Conservation (phyloP, 306 rosid genomes). For the Datisca glomerata region DNA sequence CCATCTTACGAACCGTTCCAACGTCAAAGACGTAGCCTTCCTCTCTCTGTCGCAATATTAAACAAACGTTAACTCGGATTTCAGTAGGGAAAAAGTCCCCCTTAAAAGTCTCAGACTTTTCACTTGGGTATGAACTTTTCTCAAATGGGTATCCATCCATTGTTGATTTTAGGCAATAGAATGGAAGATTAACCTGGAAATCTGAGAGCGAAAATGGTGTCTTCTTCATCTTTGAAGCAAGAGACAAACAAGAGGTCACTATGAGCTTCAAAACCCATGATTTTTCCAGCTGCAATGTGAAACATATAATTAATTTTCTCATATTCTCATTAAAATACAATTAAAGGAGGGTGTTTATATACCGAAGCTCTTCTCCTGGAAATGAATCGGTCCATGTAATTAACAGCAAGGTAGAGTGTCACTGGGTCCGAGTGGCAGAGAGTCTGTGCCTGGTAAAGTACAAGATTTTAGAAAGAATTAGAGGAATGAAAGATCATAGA, state of each 20-base stretch:
- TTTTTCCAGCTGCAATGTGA: slow-evolving; percentile 32
- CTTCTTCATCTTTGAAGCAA: slow-evolving; percentile 63
- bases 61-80: not conserved
- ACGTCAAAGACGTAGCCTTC: slow-evolving; percentile 34
- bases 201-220: slow-evolving; percentile 24
- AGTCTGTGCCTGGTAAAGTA: slow-evolving; percentile 24
- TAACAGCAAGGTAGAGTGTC: slow-evolving; percentile 50
- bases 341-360: not conserved
- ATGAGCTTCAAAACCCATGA: slow-evolving; percentile 45
- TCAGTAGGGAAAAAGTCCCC: not conserved
- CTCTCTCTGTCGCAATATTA: slow-evolving; percentile 30
- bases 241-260: slow-evolving; percentile 41
- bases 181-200: slow-evolving; percentile 34
- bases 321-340: not conserved
- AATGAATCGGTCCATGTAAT: slow-evolving; percentile 53
- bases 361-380: slow-evolving; percentile 52
- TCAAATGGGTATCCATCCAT: no score
- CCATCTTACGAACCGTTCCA: slow-evolving; percentile 42
- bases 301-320: not conserved
- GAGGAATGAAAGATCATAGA: no score
- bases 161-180: no score
- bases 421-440: slow-evolving; percentile 43
- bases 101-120: not conserved
- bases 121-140: no score
- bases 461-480: no score